phyloP scores from a whole-genome alignment of 768 basidiomycete genomes.

The Sistotremastrum suecicum region DNA sequence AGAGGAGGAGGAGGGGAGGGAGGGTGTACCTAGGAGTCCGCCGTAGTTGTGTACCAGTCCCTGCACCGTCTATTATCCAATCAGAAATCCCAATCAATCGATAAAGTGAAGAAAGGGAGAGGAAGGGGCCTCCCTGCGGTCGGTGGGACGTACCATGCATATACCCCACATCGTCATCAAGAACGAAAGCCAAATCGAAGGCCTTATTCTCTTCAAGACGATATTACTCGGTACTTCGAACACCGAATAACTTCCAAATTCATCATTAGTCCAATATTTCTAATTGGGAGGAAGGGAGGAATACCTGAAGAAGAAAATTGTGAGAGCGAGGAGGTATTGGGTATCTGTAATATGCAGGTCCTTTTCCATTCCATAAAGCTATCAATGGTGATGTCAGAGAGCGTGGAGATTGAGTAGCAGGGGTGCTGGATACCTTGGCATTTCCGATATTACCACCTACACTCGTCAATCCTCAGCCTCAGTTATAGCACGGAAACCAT shows the following conservation, averaged over 20 bases:
- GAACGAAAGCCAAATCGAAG: constrained; percentile 48
- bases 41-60: constrained; percentile 47
- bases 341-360: constrained; percentile 46
- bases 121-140: not conserved
- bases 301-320: constrained; percentile 64
- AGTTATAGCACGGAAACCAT: not conserved
- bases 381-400: not conserved
- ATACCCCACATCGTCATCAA: constrained; percentile 29
- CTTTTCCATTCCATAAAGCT: constrained; percentile 45
- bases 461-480: not conserved
- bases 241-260: constrained; percentile 24
- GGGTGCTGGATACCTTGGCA: constrained; percentile 36
- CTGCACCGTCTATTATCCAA: constrained; percentile 37
- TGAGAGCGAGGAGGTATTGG: constrained; percentile 55
- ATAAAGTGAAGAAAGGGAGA: not conserved
- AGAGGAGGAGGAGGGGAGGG: not conserved
- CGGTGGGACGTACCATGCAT: constrained; percentile 20
- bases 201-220: constrained; percentile 40
- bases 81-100: not conserved
- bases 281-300: not conserved
- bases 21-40: constrained; percentile 40
- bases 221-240: constrained; percentile 62
- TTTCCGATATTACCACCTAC: constrained; percentile 45
- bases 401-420: not conserved
- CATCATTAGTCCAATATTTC: not conserved